Evolutionary conservation across 1,284 basidiomycete genomes (phyloP), one percentile per base, ranked within the genome.

Genomic region (Mycosarcoma maydis): DNA sequence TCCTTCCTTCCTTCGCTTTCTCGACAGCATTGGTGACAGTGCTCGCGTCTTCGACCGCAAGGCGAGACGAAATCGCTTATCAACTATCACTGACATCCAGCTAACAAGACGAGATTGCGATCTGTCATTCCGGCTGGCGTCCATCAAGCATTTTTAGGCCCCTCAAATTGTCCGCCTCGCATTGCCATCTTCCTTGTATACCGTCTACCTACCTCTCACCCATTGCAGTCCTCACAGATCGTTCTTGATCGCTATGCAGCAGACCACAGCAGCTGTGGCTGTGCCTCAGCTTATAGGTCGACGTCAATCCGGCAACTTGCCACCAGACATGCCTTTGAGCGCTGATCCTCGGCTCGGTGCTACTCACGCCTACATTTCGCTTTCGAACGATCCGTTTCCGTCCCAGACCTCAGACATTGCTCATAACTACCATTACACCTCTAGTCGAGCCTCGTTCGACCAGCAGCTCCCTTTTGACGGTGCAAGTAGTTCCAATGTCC

Each of bases 361-460:
- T 27, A 33, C 46, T 7, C 55, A 46, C 30, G 19, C 32, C 16
- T 58, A 38, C 23, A 41, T 51, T 27, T 48, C 54, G 20, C 53
- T 52, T 9, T 53, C 58, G 3, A 16, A 13, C 26, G 24, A 40
- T 2, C 13, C 47, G 3, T 47, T 49, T 27, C 33, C 49, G 4
- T 39, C 43, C 24, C 55, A 47, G 26, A 6, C 46, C 3, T 33
- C 55, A 11, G 55, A 65, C 32, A 23, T 37, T 3, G 38, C 45
- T 6, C 26, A 36, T 33, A 58, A 54, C 46, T 65, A 65, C 24
- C 55, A 65, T 6, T 54, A 58, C 26, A 49, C 50, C 0, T 49
- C 54, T n/a, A 42, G 46, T 10, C 49, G 60, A 20, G 38, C 44
- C 22, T 49, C 48, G 6, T 48, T 48, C 24, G 60, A 57, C 10